A percentile compares a stretch with the other conserved stretches of the same genome.
Conservation (phyloP, 1,284 basidiomycete genomes). For the Exobasidium rhododendri region DNA sequence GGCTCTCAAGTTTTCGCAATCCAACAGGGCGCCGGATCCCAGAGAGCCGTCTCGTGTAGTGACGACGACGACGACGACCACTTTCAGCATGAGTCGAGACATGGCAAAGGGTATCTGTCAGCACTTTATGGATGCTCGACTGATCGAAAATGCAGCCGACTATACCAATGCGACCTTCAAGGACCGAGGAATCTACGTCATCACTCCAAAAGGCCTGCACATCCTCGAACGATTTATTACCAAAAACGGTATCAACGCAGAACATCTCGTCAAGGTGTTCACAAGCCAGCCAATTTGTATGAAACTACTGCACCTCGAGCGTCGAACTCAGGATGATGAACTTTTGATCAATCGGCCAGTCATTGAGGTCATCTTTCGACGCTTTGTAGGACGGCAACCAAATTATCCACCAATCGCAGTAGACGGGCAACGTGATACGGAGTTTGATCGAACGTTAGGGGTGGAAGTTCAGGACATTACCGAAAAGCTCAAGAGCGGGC, state of each 20-base stretch:
- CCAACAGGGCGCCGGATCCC: slow-evolving; percentile 94
- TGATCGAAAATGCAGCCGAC: slow-evolving; percentile 95
- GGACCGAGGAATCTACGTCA: slow-evolving; percentile 89
- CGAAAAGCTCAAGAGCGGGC: slow-evolving; percentile 50
- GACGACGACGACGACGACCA: slow-evolving; percentile 97
- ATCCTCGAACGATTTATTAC: slow-evolving; percentile 98
- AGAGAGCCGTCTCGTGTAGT: slow-evolving; percentile 94
- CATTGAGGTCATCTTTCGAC: slow-evolving; percentile 88
- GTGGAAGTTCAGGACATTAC: slow-evolving; percentile 61
- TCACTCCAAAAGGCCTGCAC: slow-evolving; percentile 96
- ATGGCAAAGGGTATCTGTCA: slow-evolving; percentile 99
- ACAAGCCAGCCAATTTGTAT: slow-evolving; percentile 92
- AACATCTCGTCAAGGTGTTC: slow-evolving; percentile 86
- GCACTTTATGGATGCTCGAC: slow-evolving; percentile 96
- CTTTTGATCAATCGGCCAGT: slow-evolving; percentile 91
- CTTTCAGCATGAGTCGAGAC: slow-evolving; percentile 98
- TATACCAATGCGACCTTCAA: slow-evolving; percentile 84
- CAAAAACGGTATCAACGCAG: slow-evolving; percentile 92
- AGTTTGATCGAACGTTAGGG: slow-evolving; percentile 58
- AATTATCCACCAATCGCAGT: slow-evolving; percentile 18
- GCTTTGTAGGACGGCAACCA: slow-evolving; percentile 74
- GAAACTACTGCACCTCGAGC: slow-evolving; percentile 93
- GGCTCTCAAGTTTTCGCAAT: slow-evolving; percentile 97
- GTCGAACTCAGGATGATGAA: slow-evolving; percentile 88
- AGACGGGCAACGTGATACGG: not conserved